Percentiles rank a stretch among this genome's conserved stretches.
These are phyloP conservation scores for Anthracocystis panici-leucophaei DNA, from an alignment of 1,284 basidiomycete species.

Conservation along the genomic window DNA sequence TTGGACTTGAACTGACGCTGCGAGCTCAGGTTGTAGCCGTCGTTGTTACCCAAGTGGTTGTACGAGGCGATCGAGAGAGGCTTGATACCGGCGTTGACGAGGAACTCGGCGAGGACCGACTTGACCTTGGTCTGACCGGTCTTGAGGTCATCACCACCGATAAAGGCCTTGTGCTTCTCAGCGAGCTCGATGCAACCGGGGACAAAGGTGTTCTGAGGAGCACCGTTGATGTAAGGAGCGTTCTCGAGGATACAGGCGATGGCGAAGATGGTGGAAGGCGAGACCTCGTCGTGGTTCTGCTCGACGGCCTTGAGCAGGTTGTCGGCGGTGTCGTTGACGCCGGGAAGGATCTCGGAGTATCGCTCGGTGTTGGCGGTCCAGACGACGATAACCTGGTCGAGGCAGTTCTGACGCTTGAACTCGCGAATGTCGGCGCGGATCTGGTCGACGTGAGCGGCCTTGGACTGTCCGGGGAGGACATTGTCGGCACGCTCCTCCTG, in stretches of 20 bases:
- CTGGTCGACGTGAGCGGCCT: conserved; percentile 90
- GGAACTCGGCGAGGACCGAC: conserved; percentile 95
- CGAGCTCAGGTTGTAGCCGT: conserved; percentile 91
- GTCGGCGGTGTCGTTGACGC: conserved; percentile 94
- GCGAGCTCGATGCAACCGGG: conserved; percentile 94
- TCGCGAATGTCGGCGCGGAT: conserved; percentile 91
- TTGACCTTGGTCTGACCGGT: conserved; percentile 74
- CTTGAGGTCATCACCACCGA: conserved; percentile 98
- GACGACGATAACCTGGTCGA: conserved; percentile 87
- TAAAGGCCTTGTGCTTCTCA: conserved; percentile 89
- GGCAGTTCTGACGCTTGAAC: conserved; percentile 86
- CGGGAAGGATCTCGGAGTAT: conserved; percentile 92
- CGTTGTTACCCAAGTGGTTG: conserved; percentile 99
- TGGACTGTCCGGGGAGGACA: conserved; percentile 84
- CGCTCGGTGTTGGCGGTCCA: conserved; percentile 99
- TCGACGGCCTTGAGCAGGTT: conserved; percentile 87
- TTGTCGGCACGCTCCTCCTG: conserved; percentile 96
- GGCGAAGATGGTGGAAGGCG: conserved; percentile 94
- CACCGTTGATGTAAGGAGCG: conserved; percentile 95
- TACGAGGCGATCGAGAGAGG: conserved; percentile 95
- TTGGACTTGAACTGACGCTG: conserved; percentile 95
- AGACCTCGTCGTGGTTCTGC: conserved; percentile 87
- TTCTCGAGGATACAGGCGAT: conserved; percentile 95
- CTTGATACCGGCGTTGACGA: conserved; percentile 99
- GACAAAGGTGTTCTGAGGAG: conserved; percentile 99